Evolutionary conservation across 768 basidiomycete species (phyloP), one percentile per base, ranked within the genome.

Genomic region (Austroboletus eburneus): DNA sequence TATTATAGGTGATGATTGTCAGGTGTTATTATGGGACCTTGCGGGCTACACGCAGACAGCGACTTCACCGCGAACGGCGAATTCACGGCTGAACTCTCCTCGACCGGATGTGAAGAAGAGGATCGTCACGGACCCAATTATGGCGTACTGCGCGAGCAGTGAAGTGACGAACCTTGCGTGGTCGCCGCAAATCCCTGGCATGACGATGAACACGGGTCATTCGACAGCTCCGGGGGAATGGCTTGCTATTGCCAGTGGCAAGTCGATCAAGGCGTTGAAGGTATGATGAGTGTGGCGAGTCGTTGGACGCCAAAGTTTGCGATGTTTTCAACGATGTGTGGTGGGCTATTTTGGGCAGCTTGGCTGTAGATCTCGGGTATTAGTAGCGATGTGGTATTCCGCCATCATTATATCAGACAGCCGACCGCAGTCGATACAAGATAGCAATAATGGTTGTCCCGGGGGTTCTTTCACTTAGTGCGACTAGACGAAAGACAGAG

Each of bases 11-110:
- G 94, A 98, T 64, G 94, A 98, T 68, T 87, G 87, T 53, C 93
- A 95, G 69, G 73, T 96, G n/a, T 72, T 96, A 9, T 65, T 98
- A 13, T 98, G 94, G 90, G 94, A 98, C 63, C 77, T 96, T 36
- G 73, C 82, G 48, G 71, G 73, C 43, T 73, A 83, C 59, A 77
- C 82, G 9, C 80, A 76, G 54, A 73, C 69, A 30, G 77, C 79
- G 3, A 74, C 82, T 18, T 88, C 85, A 24, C 87, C 86, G 18
- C 77, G 85, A n/a, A 68, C 66, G 13, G 78, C 81, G 39, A 80
- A 81, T 45, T 81, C 86, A 29, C 78, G 89, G 6, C 68, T 88
- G 43, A 86, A 86, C 62, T 89, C 88, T 16, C 89, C 88, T 16
- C 74, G 87, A 43, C 87, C 89, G 39, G 89, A 89, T 60, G 78